Evolutionary conservation across 805 yeast species (phyloP).

Genomic region (Cyberlindnera mycetangii): DNA sequence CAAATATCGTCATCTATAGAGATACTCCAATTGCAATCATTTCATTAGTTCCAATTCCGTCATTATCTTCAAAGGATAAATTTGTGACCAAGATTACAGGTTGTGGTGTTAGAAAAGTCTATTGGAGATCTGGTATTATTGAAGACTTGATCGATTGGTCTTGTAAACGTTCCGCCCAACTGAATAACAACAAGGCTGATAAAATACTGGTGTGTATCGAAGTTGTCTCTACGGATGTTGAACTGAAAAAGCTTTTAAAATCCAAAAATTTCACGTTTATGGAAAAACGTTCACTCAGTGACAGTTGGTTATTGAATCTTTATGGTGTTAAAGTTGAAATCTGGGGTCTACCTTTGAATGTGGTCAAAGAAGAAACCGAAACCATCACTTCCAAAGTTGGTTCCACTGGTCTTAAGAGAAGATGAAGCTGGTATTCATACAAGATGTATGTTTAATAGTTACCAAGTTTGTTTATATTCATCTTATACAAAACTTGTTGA

Average conservation of each 20-base stretch:
- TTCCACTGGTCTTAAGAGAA: constrained; percentile 22
- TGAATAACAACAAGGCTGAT: constrained; percentile 34
- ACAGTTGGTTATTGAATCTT: constrained; percentile 14
- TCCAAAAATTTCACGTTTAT: constrained; percentile 43
- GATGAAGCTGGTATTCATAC: too few relatives aligned
- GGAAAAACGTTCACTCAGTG: constrained; percentile 16
- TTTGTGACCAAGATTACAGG: constrained; percentile 54
- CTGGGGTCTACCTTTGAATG: constrained; percentile 26
- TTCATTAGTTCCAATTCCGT: constrained; percentile 42
- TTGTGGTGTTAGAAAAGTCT: constrained; percentile 65
- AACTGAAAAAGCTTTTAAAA: constrained; percentile 35
- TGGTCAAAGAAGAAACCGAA: constrained; percentile 16
- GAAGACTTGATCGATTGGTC: constrained; percentile 65
- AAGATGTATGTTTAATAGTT: too few relatives aligned
- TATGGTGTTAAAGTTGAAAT: constrained; percentile 23
- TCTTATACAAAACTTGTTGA: too few relatives aligned
- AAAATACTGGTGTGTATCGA: constrained; percentile 42
- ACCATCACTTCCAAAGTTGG: constrained; percentile 19
- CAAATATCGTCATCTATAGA: constrained; percentile 59
- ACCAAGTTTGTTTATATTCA: too few relatives aligned
- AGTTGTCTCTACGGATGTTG: constrained; percentile 49
- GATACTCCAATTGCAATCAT: constrained; percentile 68
- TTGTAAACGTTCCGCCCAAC: constrained; percentile 41
- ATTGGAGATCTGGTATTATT: constrained; percentile 59
- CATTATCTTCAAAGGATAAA: constrained; percentile 37